Conservation (phyloP, 2,329 filamentous ascomycete species). For the Beauveria rudraprayagi region DNA sequence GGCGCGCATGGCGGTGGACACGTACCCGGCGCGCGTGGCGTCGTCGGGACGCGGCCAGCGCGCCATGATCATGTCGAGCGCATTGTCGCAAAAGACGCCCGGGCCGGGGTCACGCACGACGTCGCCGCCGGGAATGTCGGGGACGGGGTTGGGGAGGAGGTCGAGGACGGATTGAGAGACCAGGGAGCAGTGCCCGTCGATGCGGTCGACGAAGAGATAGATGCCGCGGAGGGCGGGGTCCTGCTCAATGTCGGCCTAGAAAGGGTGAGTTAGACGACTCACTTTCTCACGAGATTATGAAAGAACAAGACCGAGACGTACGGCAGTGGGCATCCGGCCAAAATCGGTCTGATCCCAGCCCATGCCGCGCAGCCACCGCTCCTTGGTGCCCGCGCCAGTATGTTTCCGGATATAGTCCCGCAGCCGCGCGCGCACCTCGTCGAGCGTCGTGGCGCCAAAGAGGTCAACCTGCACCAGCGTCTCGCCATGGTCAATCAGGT, state of each 20-base stretch:
- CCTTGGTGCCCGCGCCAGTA: conserved; percentile 41
- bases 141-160: conserved; percentile 45
- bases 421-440: conserved; percentile 46
- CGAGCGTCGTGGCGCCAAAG: conserved; percentile 48
- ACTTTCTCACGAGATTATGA: too few species aligned
- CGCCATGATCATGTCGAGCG: conserved; percentile 53
- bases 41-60: conserved; percentile 49
- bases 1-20: conserved; percentile 52
- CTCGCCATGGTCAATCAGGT: conserved; percentile 58
- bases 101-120: conserved; percentile 52
- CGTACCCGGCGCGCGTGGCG: conserved; percentile 44
- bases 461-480: conserved; percentile 58
- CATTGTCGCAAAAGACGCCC: conserved; percentile 68
- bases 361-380: conserved; percentile 57
- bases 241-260: conserved; percentile 44
- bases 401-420: conserved; percentile 41
- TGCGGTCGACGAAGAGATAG: conserved; percentile 62
- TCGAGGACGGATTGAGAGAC: conserved; percentile 56
- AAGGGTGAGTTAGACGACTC: not conserved
- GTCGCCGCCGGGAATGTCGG: conserved; percentile 54
- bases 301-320: conserved; percentile 23
- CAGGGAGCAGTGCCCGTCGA: conserved; percentile 64
- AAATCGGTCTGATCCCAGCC: conserved; percentile 65
- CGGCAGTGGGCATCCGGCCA: conserved; percentile 57
- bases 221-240: conserved; percentile 43